Evolutionary conservation across 2,329 filamentous ascomycete species (phyloP), one percentile per base, ranked within the genome.

Genomic region (Emericellopsis atlantica): DNA sequence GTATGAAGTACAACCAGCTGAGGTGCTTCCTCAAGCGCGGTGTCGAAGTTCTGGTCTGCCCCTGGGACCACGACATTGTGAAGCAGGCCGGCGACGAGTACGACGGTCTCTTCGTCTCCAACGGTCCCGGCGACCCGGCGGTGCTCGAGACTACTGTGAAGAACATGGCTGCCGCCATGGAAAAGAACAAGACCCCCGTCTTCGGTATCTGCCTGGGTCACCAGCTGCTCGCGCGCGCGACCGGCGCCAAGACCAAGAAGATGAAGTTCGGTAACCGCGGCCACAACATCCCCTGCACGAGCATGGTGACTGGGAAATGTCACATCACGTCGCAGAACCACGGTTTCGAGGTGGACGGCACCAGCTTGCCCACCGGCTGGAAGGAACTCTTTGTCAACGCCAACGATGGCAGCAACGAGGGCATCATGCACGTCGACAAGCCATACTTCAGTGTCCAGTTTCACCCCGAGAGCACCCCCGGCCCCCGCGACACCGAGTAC

Each of bases 401-500:
- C 62, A 98, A 98, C 61, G 92, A 98, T 53, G 85, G 86, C 52
- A 95, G 86, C 65, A 98, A 98, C 62, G 92, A 98, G 68, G 92
- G 92, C 65, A 95, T 98, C 56, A 82, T 89, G 62, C 88, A 96
- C 60, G 67, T 75, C 38, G 76, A 69, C 59, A 84, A 81, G 55
- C 92, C 92, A 40, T 93, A 90, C 67, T 98, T 98, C 72, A 95
- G 88, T 70, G 92, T 96, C n/a, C 92, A 98, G 59, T 98, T 98
- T 67, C 92, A 98, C 57, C 92, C 92, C 0, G 92, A 98, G 64
- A 95, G 89, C 69, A 93, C 88, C 1, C 92, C 92, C 3, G 92
- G 92, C 43, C 92, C 92, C 40, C 78, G 87, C 31, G 92, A 98
- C 58, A 98, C 92, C 23, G 92, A 98, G 60, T 95, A 85, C 57